Evolutionary conservation across 2,329 filamentous ascomycete species (phyloP).

Genomic region (Pseudonectria foliicola): DNA sequence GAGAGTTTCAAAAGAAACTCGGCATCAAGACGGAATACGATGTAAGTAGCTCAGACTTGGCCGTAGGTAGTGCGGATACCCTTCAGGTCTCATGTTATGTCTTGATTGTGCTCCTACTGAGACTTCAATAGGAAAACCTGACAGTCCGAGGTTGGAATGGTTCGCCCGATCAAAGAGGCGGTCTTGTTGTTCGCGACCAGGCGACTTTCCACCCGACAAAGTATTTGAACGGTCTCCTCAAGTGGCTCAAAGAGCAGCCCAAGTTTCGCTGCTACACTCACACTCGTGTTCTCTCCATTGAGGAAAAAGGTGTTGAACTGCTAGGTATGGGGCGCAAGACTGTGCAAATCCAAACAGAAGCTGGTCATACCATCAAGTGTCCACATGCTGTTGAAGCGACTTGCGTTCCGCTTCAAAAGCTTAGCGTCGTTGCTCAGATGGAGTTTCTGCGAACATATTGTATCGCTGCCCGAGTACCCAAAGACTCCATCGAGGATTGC

Average conservation of each 20-base stretch:
- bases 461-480: slow-evolving; percentile 47
- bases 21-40: slow-evolving; percentile 10
- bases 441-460: slow-evolving; percentile 49
- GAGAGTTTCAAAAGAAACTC: slow-evolving; percentile 6
- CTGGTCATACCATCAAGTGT: slow-evolving; percentile 40
- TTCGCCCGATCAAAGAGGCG: slow-evolving; percentile 42
- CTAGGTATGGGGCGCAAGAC: slow-evolving; percentile 25
- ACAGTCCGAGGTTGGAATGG: slow-evolving; percentile 45
- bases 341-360: slow-evolving; percentile 39
- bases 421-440: slow-evolving; percentile 45
- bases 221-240: slow-evolving; percentile 45
- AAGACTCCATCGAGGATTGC: slow-evolving; percentile 44
- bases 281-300: slow-evolving; percentile 39
- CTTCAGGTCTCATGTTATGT: no score
- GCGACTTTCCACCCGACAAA: slow-evolving; percentile 51
- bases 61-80: no score
- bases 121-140: slow-evolving; percentile 26
- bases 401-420: slow-evolving; percentile 47
- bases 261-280: slow-evolving; percentile 47
- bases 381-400: slow-evolving; percentile 46
- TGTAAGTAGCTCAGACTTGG: no score
- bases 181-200: slow-evolving; percentile 38
- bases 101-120: no score
- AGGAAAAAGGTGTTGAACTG: slow-evolving; percentile 36
- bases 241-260: slow-evolving; percentile 42